These are phyloP conservation scores for Melocanna baccifera DNA, from an alignment of 176 grass and related monocot genomes.

Conservation along the genomic window DNA sequence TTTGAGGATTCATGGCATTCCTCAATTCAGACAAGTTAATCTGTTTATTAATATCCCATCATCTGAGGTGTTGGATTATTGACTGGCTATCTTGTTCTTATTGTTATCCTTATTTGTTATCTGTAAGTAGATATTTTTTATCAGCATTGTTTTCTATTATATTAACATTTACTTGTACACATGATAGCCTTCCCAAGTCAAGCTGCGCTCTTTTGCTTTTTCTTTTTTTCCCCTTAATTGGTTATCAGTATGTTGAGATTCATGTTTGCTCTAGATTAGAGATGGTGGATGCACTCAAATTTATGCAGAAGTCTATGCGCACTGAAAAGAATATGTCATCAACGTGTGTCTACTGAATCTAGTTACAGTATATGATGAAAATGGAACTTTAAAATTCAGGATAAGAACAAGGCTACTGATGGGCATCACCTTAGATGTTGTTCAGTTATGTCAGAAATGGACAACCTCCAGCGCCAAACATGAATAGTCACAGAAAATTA, in stretches of 20 bases:
- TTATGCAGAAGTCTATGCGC: neutral
- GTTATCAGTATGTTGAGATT: neutral
- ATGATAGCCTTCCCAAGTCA: neutral
- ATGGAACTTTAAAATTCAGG: constrained; percentile 2
- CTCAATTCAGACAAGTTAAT: neutral
- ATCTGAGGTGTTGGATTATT: neutral
- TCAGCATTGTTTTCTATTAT: neutral
- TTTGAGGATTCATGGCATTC: neutral
- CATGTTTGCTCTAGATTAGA: neutral
- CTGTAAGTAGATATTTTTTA: neutral
- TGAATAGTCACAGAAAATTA: neutral
- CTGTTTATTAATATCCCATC: neutral
- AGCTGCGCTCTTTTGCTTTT: neutral
- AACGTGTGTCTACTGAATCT: neutral
- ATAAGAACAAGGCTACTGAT: neutral
- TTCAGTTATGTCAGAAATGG: neutral
- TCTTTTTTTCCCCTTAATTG: neutral
- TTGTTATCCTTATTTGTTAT: neutral
- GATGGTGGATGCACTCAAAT: neutral
- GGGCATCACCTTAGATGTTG: neutral
- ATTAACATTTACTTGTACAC: neutral
- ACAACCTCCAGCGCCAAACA: neutral
- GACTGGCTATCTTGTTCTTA: neutral
- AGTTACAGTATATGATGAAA: neutral
- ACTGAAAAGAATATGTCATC: neutral